phyloP scores from a whole-genome alignment of 306 rosid species.

The Rosa chinensis region DNA sequence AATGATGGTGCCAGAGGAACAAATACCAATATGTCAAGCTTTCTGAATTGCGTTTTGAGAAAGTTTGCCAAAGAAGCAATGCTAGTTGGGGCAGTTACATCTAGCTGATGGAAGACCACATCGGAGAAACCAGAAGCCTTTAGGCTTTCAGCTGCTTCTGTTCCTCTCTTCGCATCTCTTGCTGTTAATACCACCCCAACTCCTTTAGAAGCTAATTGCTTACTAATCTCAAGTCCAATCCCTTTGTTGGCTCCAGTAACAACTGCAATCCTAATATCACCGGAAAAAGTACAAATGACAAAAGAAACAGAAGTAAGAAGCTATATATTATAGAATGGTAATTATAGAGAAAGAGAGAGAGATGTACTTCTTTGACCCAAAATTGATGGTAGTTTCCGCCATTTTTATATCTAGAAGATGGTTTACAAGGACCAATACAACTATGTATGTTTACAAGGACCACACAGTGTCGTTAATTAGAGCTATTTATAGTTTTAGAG shows the following conservation, averaged over 20 bases:
- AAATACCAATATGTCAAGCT: slow-evolving; percentile 17
- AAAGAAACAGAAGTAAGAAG: neutral
- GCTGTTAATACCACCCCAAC: slow-evolving; percentile 17
- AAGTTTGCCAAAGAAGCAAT: slow-evolving; percentile 10
- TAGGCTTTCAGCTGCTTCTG: slow-evolving; percentile 19
- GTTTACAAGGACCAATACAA: too few relatives aligned
- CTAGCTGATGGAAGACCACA: slow-evolving; percentile 22
- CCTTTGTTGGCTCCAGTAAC: slow-evolving; percentile 30
- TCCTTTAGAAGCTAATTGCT: slow-evolving; percentile 18
- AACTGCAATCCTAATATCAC: slow-evolving; percentile 15
- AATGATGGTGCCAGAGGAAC: too few relatives aligned
- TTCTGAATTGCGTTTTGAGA: slow-evolving; percentile 1
- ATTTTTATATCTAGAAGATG: neutral
- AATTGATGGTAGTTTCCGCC: neutral
- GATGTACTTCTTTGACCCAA: neutral
- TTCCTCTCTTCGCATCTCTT: slow-evolving; percentile 14
- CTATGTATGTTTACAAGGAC: too few relatives aligned
- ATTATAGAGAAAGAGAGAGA: neutral
- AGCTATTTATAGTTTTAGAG: neutral
- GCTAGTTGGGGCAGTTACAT: slow-evolving; percentile 5
- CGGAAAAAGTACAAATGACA: neutral
- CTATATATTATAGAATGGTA: too few relatives aligned
- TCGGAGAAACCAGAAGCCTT: slow-evolving; percentile 2
- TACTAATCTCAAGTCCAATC: slow-evolving; percentile 19
- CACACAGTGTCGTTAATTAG: too few relatives aligned